These are phyloP conservation scores for Cenococcum geophilum DNA, from an alignment of 495 filamentous ascomycete genomes.

Conservation along the genomic window DNA sequence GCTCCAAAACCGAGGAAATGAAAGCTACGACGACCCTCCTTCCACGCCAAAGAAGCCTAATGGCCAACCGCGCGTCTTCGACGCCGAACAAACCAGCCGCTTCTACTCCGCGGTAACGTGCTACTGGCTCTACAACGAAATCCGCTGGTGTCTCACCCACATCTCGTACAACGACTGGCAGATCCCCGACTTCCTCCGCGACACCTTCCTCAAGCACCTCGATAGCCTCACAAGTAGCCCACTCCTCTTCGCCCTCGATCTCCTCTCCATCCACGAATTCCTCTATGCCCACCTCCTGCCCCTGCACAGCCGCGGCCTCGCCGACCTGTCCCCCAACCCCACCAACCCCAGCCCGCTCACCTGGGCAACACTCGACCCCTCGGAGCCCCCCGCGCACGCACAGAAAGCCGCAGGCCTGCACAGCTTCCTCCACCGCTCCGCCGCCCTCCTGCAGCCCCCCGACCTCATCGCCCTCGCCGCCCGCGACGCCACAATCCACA, in stretches of 20 bases:
- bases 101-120: constrained; percentile 17
- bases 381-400: no score
- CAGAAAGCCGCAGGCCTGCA: not conserved
- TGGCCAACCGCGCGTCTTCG: constrained; percentile 10
- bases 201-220: constrained; percentile 2
- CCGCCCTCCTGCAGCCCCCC: not conserved
- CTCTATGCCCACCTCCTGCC: constrained; percentile 22
- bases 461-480: constrained; percentile 17
- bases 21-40: not conserved
- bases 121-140: constrained; percentile 16
- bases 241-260: constrained; percentile 17
- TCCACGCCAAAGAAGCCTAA: not conserved
- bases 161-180: not conserved
- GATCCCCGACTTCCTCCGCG: not conserved
- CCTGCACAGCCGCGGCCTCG: constrained; percentile 1
- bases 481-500: not conserved
- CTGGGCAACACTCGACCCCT: no score
- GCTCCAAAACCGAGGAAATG: not conserved
- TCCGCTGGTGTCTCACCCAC: constrained; percentile 17
- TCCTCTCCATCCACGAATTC: constrained; percentile 12
- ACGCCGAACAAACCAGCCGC: constrained; percentile 10
- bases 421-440: not conserved
- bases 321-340: constrained; percentile 10
- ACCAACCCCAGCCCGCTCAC: no score
- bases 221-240: constrained; percentile 2